A percentile compares a stretch with the other conserved stretches of the same genome.
Evolutionary conservation across 768 basidiomycete genomes (phyloP).

Genomic region (Candolleomyces efflorescens): DNA sequence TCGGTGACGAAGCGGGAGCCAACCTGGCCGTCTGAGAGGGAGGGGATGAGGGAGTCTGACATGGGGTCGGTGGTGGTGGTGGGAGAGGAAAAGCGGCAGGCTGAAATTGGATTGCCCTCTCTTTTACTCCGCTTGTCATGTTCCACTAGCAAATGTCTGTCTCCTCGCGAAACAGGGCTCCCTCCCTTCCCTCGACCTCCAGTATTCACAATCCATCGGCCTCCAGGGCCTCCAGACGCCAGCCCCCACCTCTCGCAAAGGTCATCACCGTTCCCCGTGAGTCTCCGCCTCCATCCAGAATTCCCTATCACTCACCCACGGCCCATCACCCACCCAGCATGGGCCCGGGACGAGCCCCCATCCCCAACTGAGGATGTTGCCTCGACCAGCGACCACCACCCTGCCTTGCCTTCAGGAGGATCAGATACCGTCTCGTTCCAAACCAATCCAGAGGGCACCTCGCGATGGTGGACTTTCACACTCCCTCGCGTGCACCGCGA

Average conservation of each 20-base stretch:
- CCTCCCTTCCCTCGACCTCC: constrained; percentile 30
- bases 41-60: constrained; percentile 47
- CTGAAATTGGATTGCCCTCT: neutral
- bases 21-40: constrained; percentile 65
- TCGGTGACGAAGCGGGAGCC: constrained; percentile 85
- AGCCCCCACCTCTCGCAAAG: constrained; percentile 43
- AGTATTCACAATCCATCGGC: constrained; percentile 30
- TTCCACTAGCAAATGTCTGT: constrained; percentile 25
- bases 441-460: constrained; percentile 36
- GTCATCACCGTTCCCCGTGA: constrained; percentile 71
- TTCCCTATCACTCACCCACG: constrained; percentile 4
- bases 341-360: constrained; percentile 81
- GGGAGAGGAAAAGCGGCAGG: constrained; percentile 1
- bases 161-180: constrained; percentile 27
- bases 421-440: constrained; percentile 48
- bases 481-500: constrained; percentile 37
- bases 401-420: too few relatives aligned
- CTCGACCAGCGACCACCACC: constrained; percentile 19
- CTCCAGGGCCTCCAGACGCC: constrained; percentile 27
- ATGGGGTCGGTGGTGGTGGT: constrained; percentile 8
- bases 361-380: constrained; percentile 49
- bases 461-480: constrained; percentile 76
- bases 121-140: constrained; percentile 8
- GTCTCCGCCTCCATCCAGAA: constrained; percentile 21
- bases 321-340: constrained; percentile 42